These are phyloP conservation scores for Sicyos edulis DNA, from an alignment of 306 rosid genomes.

Conservation along the genomic window DNA sequence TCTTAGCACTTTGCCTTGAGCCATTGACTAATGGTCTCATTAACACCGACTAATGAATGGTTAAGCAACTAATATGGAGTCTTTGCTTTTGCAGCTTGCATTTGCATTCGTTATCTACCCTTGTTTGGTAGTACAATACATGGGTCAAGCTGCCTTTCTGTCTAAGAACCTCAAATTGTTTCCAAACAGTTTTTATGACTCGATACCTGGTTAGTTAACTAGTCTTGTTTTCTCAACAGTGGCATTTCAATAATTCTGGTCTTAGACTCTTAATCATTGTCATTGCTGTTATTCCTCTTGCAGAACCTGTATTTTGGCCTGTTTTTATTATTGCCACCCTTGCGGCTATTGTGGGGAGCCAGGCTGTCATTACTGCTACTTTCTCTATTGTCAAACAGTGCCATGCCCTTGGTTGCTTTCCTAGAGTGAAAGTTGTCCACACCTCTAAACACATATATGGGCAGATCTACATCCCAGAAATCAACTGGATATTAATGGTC, in stretches of 20 bases:
- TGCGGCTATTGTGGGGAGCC: conserved; percentile 89
- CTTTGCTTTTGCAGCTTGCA: conserved; percentile 57
- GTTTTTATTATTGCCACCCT: conserved; percentile 71
- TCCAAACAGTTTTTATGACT: conserved; percentile 50
- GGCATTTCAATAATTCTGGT: conserved; percentile 11
- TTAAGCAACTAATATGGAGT: conserved; percentile 11
- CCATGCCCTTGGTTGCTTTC: conserved; percentile 92
- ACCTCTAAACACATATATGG: conserved; percentile 76
- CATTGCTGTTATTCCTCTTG: conserved; percentile 25
- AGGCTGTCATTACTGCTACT: conserved; percentile 84
- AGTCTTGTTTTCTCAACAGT: conserved; percentile 17
- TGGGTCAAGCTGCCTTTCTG: conserved; percentile 91
- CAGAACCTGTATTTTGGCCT: conserved; percentile 78
- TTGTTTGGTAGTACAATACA: conserved; percentile 80
- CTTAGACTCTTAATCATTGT: conserved; percentile 15
- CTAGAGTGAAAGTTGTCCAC: conserved; percentile 83
- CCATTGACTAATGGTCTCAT: conserved; percentile 12
- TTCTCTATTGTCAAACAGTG: conserved; percentile 83
- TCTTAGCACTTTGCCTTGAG: not conserved
- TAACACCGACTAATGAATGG: conserved; percentile 4
- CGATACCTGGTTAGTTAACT: conserved; percentile 64
- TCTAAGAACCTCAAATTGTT: conserved; percentile 43
- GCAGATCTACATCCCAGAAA: conserved; percentile 84
- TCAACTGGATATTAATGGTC: conserved; percentile 86
- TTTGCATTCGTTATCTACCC: conserved; percentile 70